Evolutionary conservation across 768 basidiomycete species (phyloP), one percentile per base, ranked within the genome.

Genomic region (Lyophyllum shimeji): DNA sequence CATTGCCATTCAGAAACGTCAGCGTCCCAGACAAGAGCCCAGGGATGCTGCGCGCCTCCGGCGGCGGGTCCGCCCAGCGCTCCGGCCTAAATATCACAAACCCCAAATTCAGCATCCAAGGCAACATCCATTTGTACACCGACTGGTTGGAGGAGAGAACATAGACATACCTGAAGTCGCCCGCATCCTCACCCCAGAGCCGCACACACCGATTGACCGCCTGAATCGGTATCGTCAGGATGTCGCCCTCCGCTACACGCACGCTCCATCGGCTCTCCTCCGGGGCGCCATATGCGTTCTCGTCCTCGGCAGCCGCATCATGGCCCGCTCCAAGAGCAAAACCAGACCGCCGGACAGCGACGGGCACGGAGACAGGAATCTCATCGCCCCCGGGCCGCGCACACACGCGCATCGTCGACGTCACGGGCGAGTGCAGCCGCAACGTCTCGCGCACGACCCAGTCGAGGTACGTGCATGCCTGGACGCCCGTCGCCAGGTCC

Each of bases 101-200:
- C n/a, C n/a, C n/a, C n/a, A n/a, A n/a, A n/a, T n/a, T n/a, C 39
- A 5, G 34, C 34, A 13, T 37, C 12, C 6, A 63, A 60, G 12
- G 7, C 17, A 29, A n/a, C 18, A 4, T 37, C 15, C 3, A 11
- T 17, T 37, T 37, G 29, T 37, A 37, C 34, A 2, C n/a, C 15
- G 15, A 37, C 3, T 13, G 34, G 15, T 13, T 5, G n/a, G 39
- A n/a, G 17, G 18, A 18, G 39, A 15, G 25, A 49, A 61, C 58
- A 64, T 46, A 62, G 44, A 66, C 76, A 50, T 71, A 81, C 72
- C 80, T 74, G 74, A 90, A 90, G 58, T 70, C 72, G 40, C 74
- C 65, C n/a, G 86, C 85, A 64, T 91, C 86, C 24, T 73, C 74
- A 13, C 89, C 89, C 83, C 87, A 92, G 18, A 86, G 69, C 29